Evolutionary conservation across 768 basidiomycete genomes (phyloP).

Genomic region (Agaricus blazei): DNA sequence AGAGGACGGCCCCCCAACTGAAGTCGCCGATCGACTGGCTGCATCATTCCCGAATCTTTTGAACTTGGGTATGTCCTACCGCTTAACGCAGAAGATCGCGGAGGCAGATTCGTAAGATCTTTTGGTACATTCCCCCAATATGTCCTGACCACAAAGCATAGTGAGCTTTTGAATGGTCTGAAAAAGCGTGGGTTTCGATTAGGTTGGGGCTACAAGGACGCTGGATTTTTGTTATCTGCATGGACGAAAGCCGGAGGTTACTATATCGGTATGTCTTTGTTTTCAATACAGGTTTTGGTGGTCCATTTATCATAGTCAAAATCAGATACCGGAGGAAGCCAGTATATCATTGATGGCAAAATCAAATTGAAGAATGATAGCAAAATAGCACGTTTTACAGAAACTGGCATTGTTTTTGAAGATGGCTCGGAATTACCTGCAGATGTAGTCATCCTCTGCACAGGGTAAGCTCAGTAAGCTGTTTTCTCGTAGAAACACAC

Average conservation of each 20-base stretch:
- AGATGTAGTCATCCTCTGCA: slow-evolving; percentile 57
- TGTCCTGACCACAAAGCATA: slow-evolving; percentile 3
- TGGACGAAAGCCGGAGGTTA: slow-evolving; percentile 55
- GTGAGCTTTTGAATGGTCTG: slow-evolving; percentile 46
- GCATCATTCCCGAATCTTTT: slow-evolving; percentile 41
- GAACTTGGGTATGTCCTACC: slow-evolving; percentile 23
- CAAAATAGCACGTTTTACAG: slow-evolving; percentile 40
- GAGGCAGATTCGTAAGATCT: slow-evolving; percentile 47
- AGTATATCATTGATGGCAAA: slow-evolving; percentile 60
- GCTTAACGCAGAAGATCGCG: slow-evolving; percentile 35
- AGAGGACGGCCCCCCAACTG: slow-evolving; percentile 42
- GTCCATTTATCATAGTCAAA: background rate
- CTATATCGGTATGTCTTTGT: slow-evolving; percentile 48
- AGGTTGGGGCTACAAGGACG: slow-evolving; percentile 43
- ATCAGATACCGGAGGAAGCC: slow-evolving; percentile 52
- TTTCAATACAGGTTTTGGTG: background rate
- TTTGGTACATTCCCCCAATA: background rate
- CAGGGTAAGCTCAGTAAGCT: slow-evolving; percentile 33
- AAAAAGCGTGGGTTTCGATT: slow-evolving; percentile 52
- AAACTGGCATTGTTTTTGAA: slow-evolving; percentile 40
- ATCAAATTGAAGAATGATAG: slow-evolving; percentile 67
- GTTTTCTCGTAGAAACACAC: background rate
- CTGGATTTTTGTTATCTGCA: slow-evolving; percentile 45
- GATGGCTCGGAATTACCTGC: slow-evolving; percentile 41
- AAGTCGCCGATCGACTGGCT: slow-evolving; percentile 44